Base-by-base conservation (phyloP, 1,284 basidiomycete genomes). In the Sanghuangporus weigelae region DNA sequence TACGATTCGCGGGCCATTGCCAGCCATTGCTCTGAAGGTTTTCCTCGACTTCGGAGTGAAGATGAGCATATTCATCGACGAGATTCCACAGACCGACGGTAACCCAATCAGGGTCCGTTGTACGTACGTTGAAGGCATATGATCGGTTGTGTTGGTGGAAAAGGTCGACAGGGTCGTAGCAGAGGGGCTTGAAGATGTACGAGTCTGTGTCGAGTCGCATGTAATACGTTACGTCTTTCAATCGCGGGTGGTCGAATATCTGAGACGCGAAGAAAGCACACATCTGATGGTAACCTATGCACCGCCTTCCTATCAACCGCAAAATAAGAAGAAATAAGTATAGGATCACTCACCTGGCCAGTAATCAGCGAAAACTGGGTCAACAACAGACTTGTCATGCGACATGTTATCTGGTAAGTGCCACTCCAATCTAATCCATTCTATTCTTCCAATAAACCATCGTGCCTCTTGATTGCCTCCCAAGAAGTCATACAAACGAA, bases 161-260 rank as follows among this genome's bases (percentile, higher is more conserved):
- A 7, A 66, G 42, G 10, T 67, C 67, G 55, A 67, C 46, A 11
- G 67, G 67, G 38, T 67, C 67, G 44, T 67, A 67, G 44, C 67
- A 67, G 21, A 67, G 59, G 14, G 61, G 61, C 40, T 60, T 35
- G 6, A 49, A 55, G 21, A 67, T 62, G 23, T 63, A 63, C 14
- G 67, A 66, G 46, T 66, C 67, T 10, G 67, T 63, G 59, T 67
- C 67, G n/a, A 67, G 48, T 8, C 67, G 64, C 67, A 67, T 67
- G 51, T 63, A 66, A 51, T 67, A 67, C 31, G 67, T 66, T 2
- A 67, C 61, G 38, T 64, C 60, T 36, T 62, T 50, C 31, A 67
- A 46, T 8, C 67, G 62, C 0, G 67, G 67, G 42, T 63, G 67
- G 48, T 63, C 59, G 53, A 67, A 67, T 50, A 67, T 66, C 4